phyloP scores from a whole-genome alignment of 768 basidiomycete species.

The Boletellus ananas region DNA sequence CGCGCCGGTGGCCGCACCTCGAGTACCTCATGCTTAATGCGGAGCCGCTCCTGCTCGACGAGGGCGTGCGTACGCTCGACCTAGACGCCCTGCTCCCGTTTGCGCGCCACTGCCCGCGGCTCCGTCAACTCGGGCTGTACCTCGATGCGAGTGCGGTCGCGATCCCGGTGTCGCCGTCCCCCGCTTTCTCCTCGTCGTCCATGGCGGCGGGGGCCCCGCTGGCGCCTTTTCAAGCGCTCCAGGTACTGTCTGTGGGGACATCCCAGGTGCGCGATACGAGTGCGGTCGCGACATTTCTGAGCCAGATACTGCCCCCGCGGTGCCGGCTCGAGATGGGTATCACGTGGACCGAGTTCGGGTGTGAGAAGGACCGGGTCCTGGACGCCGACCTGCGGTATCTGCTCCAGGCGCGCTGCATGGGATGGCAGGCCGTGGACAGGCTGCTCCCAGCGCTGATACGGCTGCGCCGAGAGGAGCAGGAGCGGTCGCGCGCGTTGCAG shows the following conservation, averaged over 20 bases:
- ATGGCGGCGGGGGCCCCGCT: neutral
- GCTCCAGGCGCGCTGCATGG: conserved; percentile 23
- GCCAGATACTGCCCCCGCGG: conserved; percentile 44
- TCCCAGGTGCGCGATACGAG: conserved; percentile 43
- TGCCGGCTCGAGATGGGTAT: conserved; percentile 45
- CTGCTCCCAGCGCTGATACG: conserved; percentile 43
- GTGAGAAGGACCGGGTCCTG: conserved; percentile 11
- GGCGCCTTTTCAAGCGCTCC: conserved; percentile 19
- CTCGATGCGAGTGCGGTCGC: conserved; percentile 31
- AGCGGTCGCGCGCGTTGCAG: conserved; percentile 35
- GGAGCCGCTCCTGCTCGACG: conserved; percentile 37
- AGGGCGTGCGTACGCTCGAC: conserved; percentile 27
- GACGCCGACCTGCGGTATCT: neutral
- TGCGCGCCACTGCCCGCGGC: conserved; percentile 36
- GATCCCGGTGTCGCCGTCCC: conserved; percentile 1
- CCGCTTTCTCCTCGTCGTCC: too few species aligned
- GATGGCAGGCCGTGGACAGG: conserved; percentile 42
- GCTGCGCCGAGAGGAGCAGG: conserved; percentile 43
- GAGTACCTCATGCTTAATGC: conserved; percentile 44
- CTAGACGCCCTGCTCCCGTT: conserved; percentile 39
- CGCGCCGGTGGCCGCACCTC: conserved; percentile 42
- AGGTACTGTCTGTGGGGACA: conserved; percentile 44
- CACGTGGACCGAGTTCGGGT: conserved; percentile 40
- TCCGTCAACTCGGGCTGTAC: conserved; percentile 36
- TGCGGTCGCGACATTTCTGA: conserved; percentile 50